These are phyloP conservation scores for Inonotus obliquus DNA, from an alignment of 1,284 basidiomycete species.

Conservation along the genomic window DNA sequence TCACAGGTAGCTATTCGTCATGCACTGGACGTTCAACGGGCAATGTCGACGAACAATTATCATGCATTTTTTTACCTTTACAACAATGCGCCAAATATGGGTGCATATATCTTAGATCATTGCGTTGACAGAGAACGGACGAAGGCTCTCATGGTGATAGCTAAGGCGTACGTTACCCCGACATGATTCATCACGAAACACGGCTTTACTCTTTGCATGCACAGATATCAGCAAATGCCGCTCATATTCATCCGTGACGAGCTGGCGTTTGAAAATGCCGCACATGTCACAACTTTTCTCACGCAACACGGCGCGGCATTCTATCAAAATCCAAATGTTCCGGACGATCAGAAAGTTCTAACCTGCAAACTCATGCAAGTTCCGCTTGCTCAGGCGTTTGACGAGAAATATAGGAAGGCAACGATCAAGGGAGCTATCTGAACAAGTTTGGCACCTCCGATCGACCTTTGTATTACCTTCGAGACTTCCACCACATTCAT, in stretches of 20 bases:
- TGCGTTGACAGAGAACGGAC: constrained; percentile 92
- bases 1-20: constrained; percentile 76
- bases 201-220: not conserved
- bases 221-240: constrained; percentile 76
- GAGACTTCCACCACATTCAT: constrained; percentile 1
- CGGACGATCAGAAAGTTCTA: constrained; percentile 56
- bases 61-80: constrained; percentile 88
- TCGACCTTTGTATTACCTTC: constrained; percentile 12
- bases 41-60: constrained; percentile 91
- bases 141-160: constrained; percentile 83
- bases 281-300: constrained; percentile 71
- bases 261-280: constrained; percentile 75
- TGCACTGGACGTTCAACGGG: constrained; percentile 85
- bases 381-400: constrained; percentile 54
- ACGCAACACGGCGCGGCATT: constrained; percentile 61
- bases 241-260: constrained; percentile 76
- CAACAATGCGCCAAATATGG: constrained; percentile 90
- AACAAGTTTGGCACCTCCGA: constrained; percentile 15
- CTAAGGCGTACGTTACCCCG: constrained; percentile 77
- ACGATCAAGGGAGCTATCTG: constrained; percentile 59
- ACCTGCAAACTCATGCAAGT: constrained; percentile 60
- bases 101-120: constrained; percentile 98
- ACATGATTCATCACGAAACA: not conserved
- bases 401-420: constrained; percentile 74
- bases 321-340: constrained; percentile 61